Evolutionary conservation across 2,329 filamentous ascomycete genomes (phyloP).

Genomic region (Ceratocystis variospora): DNA sequence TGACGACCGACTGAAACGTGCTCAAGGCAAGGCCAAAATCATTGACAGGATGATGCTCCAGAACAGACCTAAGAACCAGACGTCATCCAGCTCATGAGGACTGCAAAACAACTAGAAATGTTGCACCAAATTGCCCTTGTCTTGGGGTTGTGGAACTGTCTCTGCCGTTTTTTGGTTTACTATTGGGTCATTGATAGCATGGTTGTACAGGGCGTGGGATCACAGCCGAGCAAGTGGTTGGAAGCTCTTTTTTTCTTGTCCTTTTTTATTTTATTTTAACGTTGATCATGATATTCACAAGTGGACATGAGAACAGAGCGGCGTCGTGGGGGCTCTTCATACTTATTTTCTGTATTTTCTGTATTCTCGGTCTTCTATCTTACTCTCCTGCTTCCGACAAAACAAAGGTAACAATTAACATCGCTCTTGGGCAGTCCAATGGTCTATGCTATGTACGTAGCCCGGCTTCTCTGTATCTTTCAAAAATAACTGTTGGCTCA

Average conservation of each 20-base stretch:
- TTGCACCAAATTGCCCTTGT: too few species aligned
- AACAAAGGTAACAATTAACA: conserved; percentile 9
- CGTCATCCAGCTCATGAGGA: conserved; percentile 18
- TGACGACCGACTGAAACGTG: conserved; percentile 75
- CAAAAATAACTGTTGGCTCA: conserved; percentile 19
- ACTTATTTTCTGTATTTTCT: neutral
- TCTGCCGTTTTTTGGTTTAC: neutral
- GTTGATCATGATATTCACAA: too few species aligned
- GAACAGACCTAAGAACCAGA: conserved; percentile 23
- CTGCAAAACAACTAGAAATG: too few species aligned
- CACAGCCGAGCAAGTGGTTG: neutral
- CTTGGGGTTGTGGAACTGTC: too few species aligned
- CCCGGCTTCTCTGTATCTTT: conserved; percentile 21
- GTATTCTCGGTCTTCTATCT: neutral
- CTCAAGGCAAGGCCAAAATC: conserved; percentile 70
- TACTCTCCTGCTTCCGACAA: neutral
- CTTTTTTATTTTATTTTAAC: neutral
- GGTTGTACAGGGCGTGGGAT: neutral
- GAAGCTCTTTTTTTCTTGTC: neutral
- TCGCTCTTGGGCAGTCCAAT: conserved; percentile 3
- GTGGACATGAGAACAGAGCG: too few species aligned
- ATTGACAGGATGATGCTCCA: conserved; percentile 59
- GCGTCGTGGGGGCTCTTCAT: too few species aligned
- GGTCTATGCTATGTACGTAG: conserved; percentile 1
- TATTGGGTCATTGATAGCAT: neutral